Evolutionary conservation across 2,329 filamentous ascomycete species (phyloP), one percentile per base, ranked within the genome.

Genomic region (Fusarium sp.): DNA sequence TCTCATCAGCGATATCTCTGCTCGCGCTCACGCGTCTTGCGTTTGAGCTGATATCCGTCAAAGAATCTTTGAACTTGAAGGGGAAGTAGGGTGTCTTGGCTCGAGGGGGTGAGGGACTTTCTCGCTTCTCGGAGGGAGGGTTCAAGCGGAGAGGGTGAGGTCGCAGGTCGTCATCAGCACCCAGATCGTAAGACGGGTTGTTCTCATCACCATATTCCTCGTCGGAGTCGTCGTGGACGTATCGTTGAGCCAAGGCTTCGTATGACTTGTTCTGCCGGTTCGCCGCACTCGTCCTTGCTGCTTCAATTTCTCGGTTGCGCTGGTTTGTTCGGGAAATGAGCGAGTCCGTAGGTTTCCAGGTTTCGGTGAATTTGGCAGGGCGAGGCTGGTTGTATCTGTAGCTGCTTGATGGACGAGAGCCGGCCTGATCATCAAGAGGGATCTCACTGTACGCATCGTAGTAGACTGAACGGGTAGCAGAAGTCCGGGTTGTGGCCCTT

Each of bases 91-190:
- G 68, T 11, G 69, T 71, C 52, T 62, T 73, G 45, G 63, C 44
- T 53, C 65, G 69, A 44, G 59, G 68, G 8, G 66, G 75, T 20
- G 64, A 70, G 12, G 56, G 46, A 27, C 51, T 43, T 29, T 67
- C 57, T 27, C 47, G 40, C 34, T 70, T 54, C 18, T 66, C 53
- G 32, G 69, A 53, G 14, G 70, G 59, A 30, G 87, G 88, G 75
- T 90, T 84, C 15, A 84, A 82, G 38, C 84, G 81, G 38, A 90
- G 79, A 2, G 88, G 87, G 70, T 89, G 86, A 7, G 87, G 86
- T 61, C 85, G 84, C 43, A 76, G 74, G 12, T 64, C 73, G 32
- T 66, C 68, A 32, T 76, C 72, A 12, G 77, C 67, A 30, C 79
- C 79, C 25, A 77, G 61, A 34, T 77, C 61, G 20, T 76, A 72